phyloP scores from a whole-genome alignment of 2,329 filamentous ascomycete genomes.

The Ophiostoma ips region DNA sequence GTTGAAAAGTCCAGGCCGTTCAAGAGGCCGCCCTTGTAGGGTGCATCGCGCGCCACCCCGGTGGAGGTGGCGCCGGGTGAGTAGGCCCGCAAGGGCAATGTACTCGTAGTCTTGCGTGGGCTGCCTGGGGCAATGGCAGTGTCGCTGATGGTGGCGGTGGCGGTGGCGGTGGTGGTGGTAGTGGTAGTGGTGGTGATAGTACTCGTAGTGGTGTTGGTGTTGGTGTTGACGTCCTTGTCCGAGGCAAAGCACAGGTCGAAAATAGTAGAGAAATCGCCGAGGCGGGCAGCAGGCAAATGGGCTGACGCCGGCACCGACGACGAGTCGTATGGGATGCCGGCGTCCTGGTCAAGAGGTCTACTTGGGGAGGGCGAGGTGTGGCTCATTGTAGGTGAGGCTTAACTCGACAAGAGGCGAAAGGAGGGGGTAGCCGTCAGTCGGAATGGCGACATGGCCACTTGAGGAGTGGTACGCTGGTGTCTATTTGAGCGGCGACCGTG shows the following conservation, averaged over 20 bases:
- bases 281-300: background rate
- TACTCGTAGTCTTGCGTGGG: background rate
- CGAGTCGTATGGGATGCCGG: background rate
- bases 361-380: background rate
- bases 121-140: background rate
- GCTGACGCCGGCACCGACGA: background rate
- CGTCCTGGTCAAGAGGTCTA: background rate
- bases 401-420: slow-evolving; percentile 4
- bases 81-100: background rate
- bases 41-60: background rate
- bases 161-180: no score
- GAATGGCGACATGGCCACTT: slow-evolving; percentile 11
- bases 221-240: background rate
- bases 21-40: slow-evolving; percentile 5
- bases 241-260: background rate
- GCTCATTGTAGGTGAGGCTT: slow-evolving; percentile 7
- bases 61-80: background rate
- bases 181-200: no score
- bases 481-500: background rate
- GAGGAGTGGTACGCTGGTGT: background rate
- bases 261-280: slow-evolving; percentile 11
- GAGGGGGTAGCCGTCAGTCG: slow-evolving; percentile 5
- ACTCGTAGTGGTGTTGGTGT: background rate
- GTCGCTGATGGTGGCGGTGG: background rate
- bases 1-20: slow-evolving; percentile 7